Percentiles rank a stretch among this genome's conserved stretches.
Conservation (phyloP, 1,284 basidiomycete genomes). For the Mycosarcoma mackinlayi region DNA sequence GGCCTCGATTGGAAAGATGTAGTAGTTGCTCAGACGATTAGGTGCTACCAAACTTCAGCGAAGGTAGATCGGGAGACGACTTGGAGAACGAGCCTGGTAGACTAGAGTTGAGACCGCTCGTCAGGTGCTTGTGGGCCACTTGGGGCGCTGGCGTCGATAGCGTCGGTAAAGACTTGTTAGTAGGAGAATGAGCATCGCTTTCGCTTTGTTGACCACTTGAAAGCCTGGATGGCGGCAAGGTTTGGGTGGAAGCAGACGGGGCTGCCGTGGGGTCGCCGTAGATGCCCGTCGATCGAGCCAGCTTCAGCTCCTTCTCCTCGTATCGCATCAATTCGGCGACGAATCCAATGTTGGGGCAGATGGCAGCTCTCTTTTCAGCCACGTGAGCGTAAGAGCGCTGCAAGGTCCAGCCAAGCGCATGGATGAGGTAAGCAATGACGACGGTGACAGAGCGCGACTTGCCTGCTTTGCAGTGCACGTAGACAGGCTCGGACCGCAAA, state of each 20-base stretch:
- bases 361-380: slow-evolving; percentile 85
- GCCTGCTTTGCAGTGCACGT: slow-evolving; percentile 96
- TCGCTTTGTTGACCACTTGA: background rate
- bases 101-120: background rate
- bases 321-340: slow-evolving; percentile 96
- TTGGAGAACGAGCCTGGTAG: slow-evolving; percentile 9
- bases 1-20: no score
- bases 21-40: no score
- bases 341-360: slow-evolving; percentile 98
- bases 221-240: slow-evolving; percentile 12
- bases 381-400: slow-evolving; percentile 90
- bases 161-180: slow-evolving; percentile 3
- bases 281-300: slow-evolving; percentile 38
- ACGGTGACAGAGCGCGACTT: slow-evolving; percentile 96
- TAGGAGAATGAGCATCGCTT: background rate
- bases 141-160: slow-evolving; percentile 2
- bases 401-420: slow-evolving; percentile 93
- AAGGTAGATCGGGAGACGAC: slow-evolving; percentile 35
- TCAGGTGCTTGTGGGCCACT: slow-evolving; percentile 4
- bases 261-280: slow-evolving; percentile 11
- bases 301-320: slow-evolving; percentile 74
- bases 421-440: slow-evolving; percentile 96
- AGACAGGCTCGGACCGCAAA: slow-evolving; percentile 85
- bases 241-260: slow-evolving; percentile 1
- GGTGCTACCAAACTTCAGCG: slow-evolving; percentile 8